Conservation (phyloP, 495 filamentous ascomycete genomes). For the Viridothelium virens region DNA sequence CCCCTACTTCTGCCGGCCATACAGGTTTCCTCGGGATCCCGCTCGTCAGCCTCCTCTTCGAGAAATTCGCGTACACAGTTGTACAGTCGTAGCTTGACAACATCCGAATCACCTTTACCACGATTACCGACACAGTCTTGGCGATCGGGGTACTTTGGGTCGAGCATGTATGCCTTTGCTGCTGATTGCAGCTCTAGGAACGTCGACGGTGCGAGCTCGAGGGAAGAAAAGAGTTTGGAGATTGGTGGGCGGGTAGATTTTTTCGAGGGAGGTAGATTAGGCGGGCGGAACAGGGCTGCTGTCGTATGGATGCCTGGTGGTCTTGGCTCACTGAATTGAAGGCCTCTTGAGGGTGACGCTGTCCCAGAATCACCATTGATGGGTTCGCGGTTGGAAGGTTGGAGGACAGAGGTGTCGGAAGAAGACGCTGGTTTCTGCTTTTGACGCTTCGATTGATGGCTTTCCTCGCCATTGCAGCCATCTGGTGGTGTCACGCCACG, state of each 20-base stretch:
- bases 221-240: slow-evolving; percentile 52
- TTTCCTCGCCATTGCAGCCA: background rate
- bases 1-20: background rate
- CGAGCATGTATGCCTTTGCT: slow-evolving; percentile 55
- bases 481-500: background rate
- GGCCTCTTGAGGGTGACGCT: background rate
- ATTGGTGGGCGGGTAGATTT: slow-evolving; percentile 57
- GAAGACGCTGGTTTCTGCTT: background rate
- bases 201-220: slow-evolving; percentile 50
- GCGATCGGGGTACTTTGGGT: slow-evolving; percentile 49
- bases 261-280: slow-evolving; percentile 27
- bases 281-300: background rate
- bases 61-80: slow-evolving; percentile 53
- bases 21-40: slow-evolving; percentile 20
- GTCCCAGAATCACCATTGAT: background rate
- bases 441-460: slow-evolving; percentile 8
- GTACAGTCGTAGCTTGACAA: slow-evolving; percentile 55
- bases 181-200: slow-evolving; percentile 53
- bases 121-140: slow-evolving; percentile 52
- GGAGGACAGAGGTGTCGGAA: background rate
- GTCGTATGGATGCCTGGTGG: background rate
- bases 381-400: background rate
- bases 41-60: slow-evolving; percentile 39
- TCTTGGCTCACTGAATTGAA: background rate
- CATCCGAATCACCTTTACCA: slow-evolving; percentile 53